Conservation (phyloP, 169 alveolate genomes). For the Plasmodium vinckei region DNA sequence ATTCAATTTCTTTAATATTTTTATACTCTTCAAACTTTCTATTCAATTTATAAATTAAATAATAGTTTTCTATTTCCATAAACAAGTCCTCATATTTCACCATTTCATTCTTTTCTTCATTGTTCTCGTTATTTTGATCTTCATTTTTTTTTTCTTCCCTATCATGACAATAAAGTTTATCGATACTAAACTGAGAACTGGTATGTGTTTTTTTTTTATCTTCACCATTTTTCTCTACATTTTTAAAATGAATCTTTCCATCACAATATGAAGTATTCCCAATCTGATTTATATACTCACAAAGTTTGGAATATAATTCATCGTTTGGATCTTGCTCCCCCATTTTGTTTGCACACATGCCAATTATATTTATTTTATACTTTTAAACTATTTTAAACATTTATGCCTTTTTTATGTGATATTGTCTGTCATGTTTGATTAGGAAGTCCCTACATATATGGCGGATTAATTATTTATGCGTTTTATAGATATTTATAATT, state of each 20-base stretch:
- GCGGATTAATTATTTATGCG: too few relatives aligned
- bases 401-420: too few relatives aligned
- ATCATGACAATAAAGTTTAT: background rate
- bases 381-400: background rate
- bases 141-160: background rate
- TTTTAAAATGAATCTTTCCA: background rate
- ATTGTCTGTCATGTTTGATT: too few relatives aligned
- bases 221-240: too few relatives aligned
- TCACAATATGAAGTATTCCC: conserved; percentile 20
- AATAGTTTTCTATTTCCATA: conserved; percentile 58
- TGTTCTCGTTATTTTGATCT: too few relatives aligned
- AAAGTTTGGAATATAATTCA: conserved; percentile 40
- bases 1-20: conserved; percentile 35
- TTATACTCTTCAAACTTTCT: conserved; percentile 71
- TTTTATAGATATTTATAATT: too few relatives aligned
- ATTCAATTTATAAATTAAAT: conserved; percentile 45
- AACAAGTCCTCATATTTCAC: background rate
- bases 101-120: background rate
- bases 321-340: conserved; percentile 12
- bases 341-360: background rate
- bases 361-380: background rate
- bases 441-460: too few relatives aligned
- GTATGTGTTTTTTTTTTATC: background rate
- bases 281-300: conserved; percentile 60
- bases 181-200: background rate